A percentile compares a stretch with the other conserved stretches of the same genome.
phyloP scores from a whole-genome alignment of 176 grass and related monocot genomes.

The Aegilops umbellulata region DNA sequence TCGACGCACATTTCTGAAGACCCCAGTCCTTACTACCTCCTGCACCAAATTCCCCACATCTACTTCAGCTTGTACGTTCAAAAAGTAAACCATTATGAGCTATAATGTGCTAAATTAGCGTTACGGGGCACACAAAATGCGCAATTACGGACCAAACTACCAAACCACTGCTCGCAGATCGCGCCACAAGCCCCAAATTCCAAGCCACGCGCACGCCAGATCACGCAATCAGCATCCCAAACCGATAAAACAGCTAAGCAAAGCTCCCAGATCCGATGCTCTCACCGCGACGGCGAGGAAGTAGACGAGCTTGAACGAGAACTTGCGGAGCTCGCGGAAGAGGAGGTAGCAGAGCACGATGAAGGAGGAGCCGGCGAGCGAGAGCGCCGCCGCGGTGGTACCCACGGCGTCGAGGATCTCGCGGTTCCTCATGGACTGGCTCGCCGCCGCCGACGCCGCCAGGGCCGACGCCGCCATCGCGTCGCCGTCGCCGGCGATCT shows the following conservation, averaged over 20 bases:
- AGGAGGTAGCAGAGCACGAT: constrained; percentile 95
- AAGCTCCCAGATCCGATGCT: not conserved
- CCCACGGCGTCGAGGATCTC: constrained; percentile 53
- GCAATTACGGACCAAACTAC: not conserved
- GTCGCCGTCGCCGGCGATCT: constrained; percentile 42
- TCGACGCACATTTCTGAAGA: constrained; percentile 19
- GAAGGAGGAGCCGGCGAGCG: constrained; percentile 81
- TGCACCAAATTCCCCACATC: not conserved
- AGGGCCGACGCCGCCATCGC: constrained; percentile 28
- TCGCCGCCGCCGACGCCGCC: constrained; percentile 17
- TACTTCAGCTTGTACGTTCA: not conserved
- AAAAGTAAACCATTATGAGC: too few relatives aligned
- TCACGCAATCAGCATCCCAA: not conserved
- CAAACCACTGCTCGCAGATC: not conserved
- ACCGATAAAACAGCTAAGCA: not conserved
- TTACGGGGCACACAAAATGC: too few relatives aligned
- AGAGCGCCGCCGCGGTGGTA: constrained; percentile 64
- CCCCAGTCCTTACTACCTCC: not conserved
- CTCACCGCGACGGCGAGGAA: constrained; percentile 84
- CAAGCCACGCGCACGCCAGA: not conserved
- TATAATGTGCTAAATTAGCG: too few relatives aligned
- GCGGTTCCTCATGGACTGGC: constrained; percentile 42
- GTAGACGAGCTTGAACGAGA: constrained; percentile 98
- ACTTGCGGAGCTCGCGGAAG: constrained; percentile 97
- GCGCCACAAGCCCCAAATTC: not conserved